Evolutionary conservation across 2,329 filamentous ascomycete species (phyloP).

Genomic region (Botrytis sinoallii): DNA sequence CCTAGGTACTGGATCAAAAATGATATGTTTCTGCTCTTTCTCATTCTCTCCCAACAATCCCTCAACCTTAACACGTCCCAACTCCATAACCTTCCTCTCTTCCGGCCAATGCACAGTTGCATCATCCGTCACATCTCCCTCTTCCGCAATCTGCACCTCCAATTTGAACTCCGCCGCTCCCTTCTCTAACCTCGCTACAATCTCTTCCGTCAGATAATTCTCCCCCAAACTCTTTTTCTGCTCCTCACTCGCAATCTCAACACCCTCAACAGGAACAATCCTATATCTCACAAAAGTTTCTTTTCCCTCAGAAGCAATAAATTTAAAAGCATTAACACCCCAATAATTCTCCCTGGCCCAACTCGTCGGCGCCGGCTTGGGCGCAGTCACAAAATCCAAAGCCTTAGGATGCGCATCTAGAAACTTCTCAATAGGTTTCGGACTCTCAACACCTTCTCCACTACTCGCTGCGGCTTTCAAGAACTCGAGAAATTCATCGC

Average conservation of each 20-base stretch:
- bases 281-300: conserved; percentile 49
- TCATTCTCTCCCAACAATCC: conserved; percentile 41
- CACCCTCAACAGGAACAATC: conserved; percentile 46
- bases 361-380: conserved; percentile 49
- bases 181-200: conserved; percentile 40
- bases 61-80: conserved; percentile 49
- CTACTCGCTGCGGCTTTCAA: conserved; percentile 42
- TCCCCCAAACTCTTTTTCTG: conserved; percentile 40
- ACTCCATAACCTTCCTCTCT: conserved; percentile 46
- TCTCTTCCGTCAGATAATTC: conserved; percentile 50
- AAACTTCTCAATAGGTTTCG: conserved; percentile 41
- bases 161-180: conserved; percentile 46
- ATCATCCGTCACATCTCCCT: conserved; percentile 48
- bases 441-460: conserved; percentile 11
- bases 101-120: conserved; percentile 53
- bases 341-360: conserved; percentile 50
- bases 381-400: conserved; percentile 45
- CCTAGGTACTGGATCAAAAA: conserved; percentile 57
- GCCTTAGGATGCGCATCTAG: conserved; percentile 47
- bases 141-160: conserved; percentile 48
- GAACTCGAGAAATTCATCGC: conserved; percentile 51
- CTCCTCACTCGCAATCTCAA: conserved; percentile 41
- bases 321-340: conserved; percentile 49
- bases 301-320: conserved; percentile 42
- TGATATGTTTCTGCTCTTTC: conserved; percentile 49